A percentile compares a stretch with the other conserved stretches of the same genome.
Evolutionary conservation across 441 rosid genomes (phyloP).

Genomic region (Jatropha multifida): DNA sequence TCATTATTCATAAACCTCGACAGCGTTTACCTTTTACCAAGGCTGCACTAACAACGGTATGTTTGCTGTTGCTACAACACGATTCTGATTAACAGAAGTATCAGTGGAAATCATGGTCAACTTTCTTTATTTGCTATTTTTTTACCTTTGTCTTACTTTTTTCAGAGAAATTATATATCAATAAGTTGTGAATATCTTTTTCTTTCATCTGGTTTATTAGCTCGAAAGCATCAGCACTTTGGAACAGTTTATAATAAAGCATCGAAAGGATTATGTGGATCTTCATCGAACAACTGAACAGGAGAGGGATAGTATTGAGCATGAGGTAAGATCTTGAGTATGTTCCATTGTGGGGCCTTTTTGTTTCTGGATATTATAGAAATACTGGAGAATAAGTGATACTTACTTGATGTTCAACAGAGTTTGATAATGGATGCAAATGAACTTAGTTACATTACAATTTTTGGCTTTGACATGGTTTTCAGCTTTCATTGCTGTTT

Average conservation of each 20-base stretch:
- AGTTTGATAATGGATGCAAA: not conserved
- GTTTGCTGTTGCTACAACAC: slow-evolving; percentile 11
- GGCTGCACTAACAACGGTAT: slow-evolving; percentile 82
- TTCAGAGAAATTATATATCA: not conserved
- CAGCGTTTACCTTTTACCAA: slow-evolving; percentile 66
- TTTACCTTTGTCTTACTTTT: not conserved
- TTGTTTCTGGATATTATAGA: not conserved
- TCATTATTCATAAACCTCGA: slow-evolving; percentile 78
- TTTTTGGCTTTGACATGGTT: not conserved
- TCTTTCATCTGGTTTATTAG: slow-evolving; percentile 33
- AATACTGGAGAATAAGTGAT: not conserved
- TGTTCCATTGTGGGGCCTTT: slow-evolving; percentile 6
- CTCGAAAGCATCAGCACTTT: slow-evolving; percentile 78
- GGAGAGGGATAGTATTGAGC: slow-evolving; percentile 96
- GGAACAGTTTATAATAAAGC: slow-evolving; percentile 85
- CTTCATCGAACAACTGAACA: slow-evolving; percentile 80
- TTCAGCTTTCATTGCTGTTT: too few relatives aligned
- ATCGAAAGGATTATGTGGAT: slow-evolving; percentile 87
- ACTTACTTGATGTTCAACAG: not conserved
- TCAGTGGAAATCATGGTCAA: not conserved
- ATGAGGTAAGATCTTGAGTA: slow-evolving; percentile 58
- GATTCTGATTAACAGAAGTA: not conserved
- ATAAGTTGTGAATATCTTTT: not conserved
- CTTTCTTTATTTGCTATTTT: not conserved
- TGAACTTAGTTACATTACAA: not conserved